Evolutionary conservation across 2,329 filamentous ascomycete genomes (phyloP).

Genomic region (Trichoderma koningiopsis): DNA sequence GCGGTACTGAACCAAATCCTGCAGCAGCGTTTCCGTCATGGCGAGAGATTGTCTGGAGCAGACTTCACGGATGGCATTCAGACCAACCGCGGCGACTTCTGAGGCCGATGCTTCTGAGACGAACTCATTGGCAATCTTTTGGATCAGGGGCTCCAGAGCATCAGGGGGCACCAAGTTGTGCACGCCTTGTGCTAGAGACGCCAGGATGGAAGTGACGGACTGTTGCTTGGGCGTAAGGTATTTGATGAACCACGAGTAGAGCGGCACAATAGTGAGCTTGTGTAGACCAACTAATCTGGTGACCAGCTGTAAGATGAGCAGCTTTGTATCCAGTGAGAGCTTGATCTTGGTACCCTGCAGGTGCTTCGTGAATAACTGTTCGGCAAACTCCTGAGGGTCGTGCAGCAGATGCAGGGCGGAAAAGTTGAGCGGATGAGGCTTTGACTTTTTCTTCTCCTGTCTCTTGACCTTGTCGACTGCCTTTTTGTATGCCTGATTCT

Average conservation of each 20-base stretch:
- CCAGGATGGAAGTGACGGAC: conserved; percentile 89
- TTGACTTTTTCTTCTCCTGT: conserved; percentile 83
- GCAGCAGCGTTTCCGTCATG: conserved; percentile 92
- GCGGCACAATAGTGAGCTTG: conserved; percentile 82
- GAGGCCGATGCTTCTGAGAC: conserved; percentile 91
- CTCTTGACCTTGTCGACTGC: conserved; percentile 81
- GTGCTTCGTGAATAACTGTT: conserved; percentile 87
- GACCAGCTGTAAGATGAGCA: conserved; percentile 87
- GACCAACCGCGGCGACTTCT: conserved; percentile 86
- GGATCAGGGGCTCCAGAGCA: conserved; percentile 82
- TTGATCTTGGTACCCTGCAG: conserved; percentile 84
- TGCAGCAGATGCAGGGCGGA: conserved; percentile 91
- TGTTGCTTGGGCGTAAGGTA: conserved; percentile 85
- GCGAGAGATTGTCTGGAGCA: conserved; percentile 91
- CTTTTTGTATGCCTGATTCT: conserved; percentile 74
- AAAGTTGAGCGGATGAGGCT: conserved; percentile 90
- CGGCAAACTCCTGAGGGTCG: conserved; percentile 91
- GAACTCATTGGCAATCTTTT: conserved; percentile 98
- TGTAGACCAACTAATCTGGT: conserved; percentile 90
- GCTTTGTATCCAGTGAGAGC: conserved; percentile 82
- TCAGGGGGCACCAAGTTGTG: conserved; percentile 92
- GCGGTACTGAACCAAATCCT: conserved; percentile 92
- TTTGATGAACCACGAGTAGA: conserved; percentile 97
- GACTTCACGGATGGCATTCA: conserved; percentile 94
- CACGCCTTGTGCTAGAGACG: conserved; percentile 86